A percentile compares a stretch with the other conserved stretches of the same genome.
Conservation (phyloP, 2,329 filamentous ascomycete genomes). For the Exophiala sp. region DNA sequence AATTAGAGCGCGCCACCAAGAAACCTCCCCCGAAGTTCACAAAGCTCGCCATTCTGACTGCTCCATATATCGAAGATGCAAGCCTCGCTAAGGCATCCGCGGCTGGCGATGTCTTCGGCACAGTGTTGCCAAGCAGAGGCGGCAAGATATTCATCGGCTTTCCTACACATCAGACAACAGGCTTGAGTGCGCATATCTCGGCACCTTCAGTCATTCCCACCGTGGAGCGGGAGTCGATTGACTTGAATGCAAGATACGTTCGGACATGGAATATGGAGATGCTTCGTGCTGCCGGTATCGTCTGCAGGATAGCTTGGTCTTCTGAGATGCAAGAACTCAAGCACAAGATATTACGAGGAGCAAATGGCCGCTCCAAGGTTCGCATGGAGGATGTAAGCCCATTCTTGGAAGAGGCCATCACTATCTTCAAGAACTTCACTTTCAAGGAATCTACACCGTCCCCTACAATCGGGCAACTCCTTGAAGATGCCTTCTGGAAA, state of each 20-base stretch:
- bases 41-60: conserved; percentile 78
- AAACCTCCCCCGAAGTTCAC: conserved; percentile 89
- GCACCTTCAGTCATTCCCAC: conserved; percentile 95
- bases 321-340: conserved; percentile 79
- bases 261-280: conserved; percentile 94
- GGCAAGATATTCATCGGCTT: conserved; percentile 96
- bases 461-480: conserved; percentile 70
- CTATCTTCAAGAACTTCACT: conserved; percentile 80
- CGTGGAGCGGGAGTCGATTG: conserved; percentile 92
- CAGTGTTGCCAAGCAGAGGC: conserved; percentile 80
- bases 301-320: conserved; percentile 78
- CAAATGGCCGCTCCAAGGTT: conserved; percentile 48
- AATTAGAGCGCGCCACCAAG: conserved; percentile 92
- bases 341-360: conserved; percentile 47
- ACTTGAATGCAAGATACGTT: conserved; percentile 91
- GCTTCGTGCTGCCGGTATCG: conserved; percentile 81
- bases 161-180: conserved; percentile 93
- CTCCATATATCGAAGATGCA: conserved; percentile 65
- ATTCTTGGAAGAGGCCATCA: conserved; percentile 71
- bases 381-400: conserved; percentile 58
- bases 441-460: conserved; percentile 88
- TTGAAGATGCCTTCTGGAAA: conserved; percentile 95
- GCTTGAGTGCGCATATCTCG: conserved; percentile 86
- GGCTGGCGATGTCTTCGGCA: conserved; percentile 69
- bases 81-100: conserved; percentile 29